Evolutionary conservation across 208 protist species (phyloP).

Genomic region (Dictyostelium gargantuum): DNA sequence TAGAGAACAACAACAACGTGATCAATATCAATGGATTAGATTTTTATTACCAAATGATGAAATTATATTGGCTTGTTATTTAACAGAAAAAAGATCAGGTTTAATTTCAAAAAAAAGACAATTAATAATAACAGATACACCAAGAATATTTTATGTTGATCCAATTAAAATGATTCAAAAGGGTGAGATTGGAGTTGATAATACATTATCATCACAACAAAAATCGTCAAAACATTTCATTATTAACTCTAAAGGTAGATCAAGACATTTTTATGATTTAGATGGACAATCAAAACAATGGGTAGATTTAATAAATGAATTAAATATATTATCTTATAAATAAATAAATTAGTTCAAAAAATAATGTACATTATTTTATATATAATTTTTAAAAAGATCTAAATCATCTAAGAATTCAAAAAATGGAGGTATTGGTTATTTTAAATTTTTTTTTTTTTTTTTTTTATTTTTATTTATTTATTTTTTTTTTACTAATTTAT

Average conservation of each 20-base stretch:
- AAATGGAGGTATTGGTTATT: too few species aligned
- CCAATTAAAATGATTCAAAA: slow-evolving; percentile 22
- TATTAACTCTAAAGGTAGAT: neutral
- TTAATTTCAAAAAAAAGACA: slow-evolving; percentile 32
- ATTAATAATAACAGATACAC: slow-evolving; percentile 34
- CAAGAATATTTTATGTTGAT: slow-evolving; percentile 53
- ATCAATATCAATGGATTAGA: neutral
- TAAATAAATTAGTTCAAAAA: too few species aligned
- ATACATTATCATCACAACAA: neutral
- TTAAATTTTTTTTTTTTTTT: neutral
- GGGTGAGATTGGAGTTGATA: slow-evolving; percentile 2
- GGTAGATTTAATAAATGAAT: slow-evolving; percentile 51
- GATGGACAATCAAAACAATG: neutral
- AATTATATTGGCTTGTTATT: slow-evolving; percentile 6
- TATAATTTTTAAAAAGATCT: slow-evolving; percentile 12
- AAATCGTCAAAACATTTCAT: slow-evolving; percentile 49
- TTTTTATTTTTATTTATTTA: neutral
- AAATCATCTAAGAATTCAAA: slow-evolving; percentile 71
- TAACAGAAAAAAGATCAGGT: slow-evolving; percentile 11
- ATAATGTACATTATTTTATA: too few species aligned
- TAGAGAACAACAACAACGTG: neutral
- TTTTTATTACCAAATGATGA: slow-evolving; percentile 44
- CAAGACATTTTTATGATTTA: slow-evolving; percentile 50
- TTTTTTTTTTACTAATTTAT: neutral
- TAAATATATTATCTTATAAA: slow-evolving; percentile 17